Conservation (phyloP, 2,329 filamentous ascomycete species). For the Lithohypha guttulata region DNA sequence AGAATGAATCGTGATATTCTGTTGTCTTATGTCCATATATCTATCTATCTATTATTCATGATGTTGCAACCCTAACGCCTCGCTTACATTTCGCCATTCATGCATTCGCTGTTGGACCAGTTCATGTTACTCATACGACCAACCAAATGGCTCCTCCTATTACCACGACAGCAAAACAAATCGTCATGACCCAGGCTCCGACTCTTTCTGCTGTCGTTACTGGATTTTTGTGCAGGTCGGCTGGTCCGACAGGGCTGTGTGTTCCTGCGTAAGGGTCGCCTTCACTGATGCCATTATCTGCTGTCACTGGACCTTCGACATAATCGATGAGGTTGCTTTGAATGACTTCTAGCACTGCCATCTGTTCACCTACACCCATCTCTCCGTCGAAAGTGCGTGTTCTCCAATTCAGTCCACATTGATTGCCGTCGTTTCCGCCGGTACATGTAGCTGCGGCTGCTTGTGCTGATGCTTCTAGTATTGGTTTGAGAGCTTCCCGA, state of each 20-base stretch:
- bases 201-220: slow-evolving; percentile 29
- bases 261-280: slow-evolving; percentile 36
- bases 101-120: no score
- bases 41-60: no score
- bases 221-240: slow-evolving; percentile 13
- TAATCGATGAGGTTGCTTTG: slow-evolving; percentile 42
- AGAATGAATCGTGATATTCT: no score
- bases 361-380: slow-evolving; percentile 31
- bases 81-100: no score
- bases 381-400: slow-evolving; percentile 27
- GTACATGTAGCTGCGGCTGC: slow-evolving; percentile 46
- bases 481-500: slow-evolving; percentile 39
- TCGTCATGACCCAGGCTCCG: slow-evolving; percentile 29
- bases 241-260: slow-evolving; percentile 15
- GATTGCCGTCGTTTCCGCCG: slow-evolving; percentile 35
- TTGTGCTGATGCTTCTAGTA: slow-evolving; percentile 42
- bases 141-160: slow-evolving; percentile 22
- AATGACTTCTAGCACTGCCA: slow-evolving; percentile 44
- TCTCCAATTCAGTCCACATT: slow-evolving; percentile 34
- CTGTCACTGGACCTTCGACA: slow-evolving; percentile 33
- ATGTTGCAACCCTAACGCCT: no score
- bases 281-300: slow-evolving; percentile 45
- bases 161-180: slow-evolving; percentile 17
- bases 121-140: slow-evolving; percentile 12
- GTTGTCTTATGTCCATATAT: no score